Evolutionary conservation across 108 stramenopile species (phyloP).

Genomic region (Nannochloropsis salina): DNA sequence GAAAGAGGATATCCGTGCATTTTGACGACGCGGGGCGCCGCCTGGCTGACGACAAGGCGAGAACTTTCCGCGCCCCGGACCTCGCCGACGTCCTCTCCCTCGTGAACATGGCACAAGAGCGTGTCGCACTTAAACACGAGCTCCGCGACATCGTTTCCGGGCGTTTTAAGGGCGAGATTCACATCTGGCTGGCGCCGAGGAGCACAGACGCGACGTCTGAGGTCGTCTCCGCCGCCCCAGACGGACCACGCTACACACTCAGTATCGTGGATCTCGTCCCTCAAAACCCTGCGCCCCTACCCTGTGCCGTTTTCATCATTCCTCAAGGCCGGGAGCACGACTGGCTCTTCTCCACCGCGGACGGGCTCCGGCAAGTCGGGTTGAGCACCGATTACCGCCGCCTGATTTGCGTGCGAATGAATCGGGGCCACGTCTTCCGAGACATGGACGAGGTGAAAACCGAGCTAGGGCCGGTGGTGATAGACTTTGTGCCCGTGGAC

Average conservation of each 20-base stretch:
- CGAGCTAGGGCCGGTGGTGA: conserved; percentile 41
- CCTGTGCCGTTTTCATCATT: conserved; percentile 46
- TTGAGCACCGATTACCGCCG: conserved; percentile 25
- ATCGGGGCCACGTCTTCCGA: conserved; percentile 42
- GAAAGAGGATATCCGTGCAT: not conserved
- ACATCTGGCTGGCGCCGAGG: not conserved
- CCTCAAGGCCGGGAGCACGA: conserved; percentile 50
- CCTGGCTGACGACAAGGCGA: not conserved
- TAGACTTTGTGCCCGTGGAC: conserved; percentile 38
- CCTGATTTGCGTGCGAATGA: conserved; percentile 46
- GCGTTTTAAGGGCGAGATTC: conserved; percentile 12
- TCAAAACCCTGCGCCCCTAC: conserved; percentile 10
- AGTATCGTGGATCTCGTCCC: conserved; percentile 15
- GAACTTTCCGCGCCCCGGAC: not conserved
- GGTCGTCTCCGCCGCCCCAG: not conserved
- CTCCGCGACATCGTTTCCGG: not conserved
- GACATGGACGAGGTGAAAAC: conserved; percentile 35
- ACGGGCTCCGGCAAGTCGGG: conserved; percentile 32
- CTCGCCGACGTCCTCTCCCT: not conserved
- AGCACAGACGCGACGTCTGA: not conserved
- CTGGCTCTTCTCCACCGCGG: conserved; percentile 42
- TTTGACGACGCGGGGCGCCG: not conserved
- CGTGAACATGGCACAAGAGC: not conserved
- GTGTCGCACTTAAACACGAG: not conserved
- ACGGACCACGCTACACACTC: not conserved